These are phyloP conservation scores for Kingdonia uniflora DNA, from an alignment of 164 flowering plant genomes.

Conservation along the genomic window DNA sequence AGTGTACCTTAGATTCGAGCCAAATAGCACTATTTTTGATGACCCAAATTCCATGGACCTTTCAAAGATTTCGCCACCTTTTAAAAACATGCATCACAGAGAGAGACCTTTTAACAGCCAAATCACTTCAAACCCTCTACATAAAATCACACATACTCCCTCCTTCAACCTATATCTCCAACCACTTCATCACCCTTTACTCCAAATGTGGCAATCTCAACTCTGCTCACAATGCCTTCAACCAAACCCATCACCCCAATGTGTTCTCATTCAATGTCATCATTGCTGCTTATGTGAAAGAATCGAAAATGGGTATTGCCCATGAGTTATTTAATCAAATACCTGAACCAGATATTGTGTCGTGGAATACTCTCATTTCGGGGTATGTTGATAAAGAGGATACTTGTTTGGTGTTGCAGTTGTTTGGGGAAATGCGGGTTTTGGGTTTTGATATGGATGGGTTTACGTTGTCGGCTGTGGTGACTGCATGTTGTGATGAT, in stretches of 20 bases:
- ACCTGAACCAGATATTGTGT: constrained; percentile 66
- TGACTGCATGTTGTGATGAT: constrained; percentile 38
- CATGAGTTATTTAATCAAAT: constrained; percentile 58
- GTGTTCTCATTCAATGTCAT: constrained; percentile 74
- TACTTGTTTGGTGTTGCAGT: constrained; percentile 17
- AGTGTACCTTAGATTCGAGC: too few species aligned
- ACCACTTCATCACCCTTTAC: constrained; percentile 77
- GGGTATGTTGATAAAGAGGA: constrained; percentile 56
- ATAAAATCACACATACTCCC: constrained; percentile 42
- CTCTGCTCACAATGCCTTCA: constrained; percentile 46
- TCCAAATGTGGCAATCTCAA: constrained; percentile 55
- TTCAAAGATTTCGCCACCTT: constrained; percentile 24
- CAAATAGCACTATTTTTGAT: background rate
- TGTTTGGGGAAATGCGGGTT: constrained; percentile 42
- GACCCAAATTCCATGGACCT: constrained; percentile 12
- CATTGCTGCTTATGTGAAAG: constrained; percentile 53
- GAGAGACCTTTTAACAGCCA: constrained; percentile 45
- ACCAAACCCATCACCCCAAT: constrained; percentile 39
- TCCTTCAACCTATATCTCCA: constrained; percentile 58
- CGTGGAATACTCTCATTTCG: constrained; percentile 72
- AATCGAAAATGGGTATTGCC: constrained; percentile 36
- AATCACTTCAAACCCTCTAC: constrained; percentile 54
- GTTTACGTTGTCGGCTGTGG: constrained; percentile 52
- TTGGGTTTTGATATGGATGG: constrained; percentile 52
- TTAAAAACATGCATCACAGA: constrained; percentile 42